A percentile compares a stretch with the other conserved stretches of the same genome.
Evolutionary conservation across 1,284 basidiomycete species (phyloP).

Genomic region (Athelia sp.): DNA sequence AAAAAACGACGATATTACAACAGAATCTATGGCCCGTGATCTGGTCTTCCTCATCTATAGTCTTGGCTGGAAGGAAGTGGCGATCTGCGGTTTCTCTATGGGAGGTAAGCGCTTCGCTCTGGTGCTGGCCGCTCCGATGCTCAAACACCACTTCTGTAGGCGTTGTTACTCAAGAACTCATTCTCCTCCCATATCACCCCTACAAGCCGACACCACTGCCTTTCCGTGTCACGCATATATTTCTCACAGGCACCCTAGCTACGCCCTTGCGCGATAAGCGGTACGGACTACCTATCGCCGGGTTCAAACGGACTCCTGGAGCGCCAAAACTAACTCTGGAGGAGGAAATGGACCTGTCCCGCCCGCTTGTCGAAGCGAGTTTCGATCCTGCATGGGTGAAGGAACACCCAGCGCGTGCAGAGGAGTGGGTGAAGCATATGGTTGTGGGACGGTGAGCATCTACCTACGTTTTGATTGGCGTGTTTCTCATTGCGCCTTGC

Average conservation of each 20-base stretch:
- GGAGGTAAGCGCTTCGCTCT: conserved; percentile 24
- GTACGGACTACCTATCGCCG: conserved; percentile 20
- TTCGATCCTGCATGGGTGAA: conserved; percentile 34
- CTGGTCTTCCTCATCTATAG: conserved; percentile 29
- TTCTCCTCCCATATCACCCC: conserved; percentile 35
- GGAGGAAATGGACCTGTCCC: conserved; percentile 27
- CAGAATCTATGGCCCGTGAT: conserved; percentile 38
- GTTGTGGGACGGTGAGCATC: no score
- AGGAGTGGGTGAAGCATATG: conserved; percentile 5
- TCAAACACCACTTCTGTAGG: conserved; percentile 20
- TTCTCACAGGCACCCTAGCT: conserved; percentile 30
- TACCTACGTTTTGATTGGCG: no score
- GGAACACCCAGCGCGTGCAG: conserved; percentile 18
- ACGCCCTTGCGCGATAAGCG: conserved; percentile 16
- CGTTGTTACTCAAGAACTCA: conserved; percentile 33
- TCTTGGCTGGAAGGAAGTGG: conserved; percentile 33
- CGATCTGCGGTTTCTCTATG: conserved; percentile 41
- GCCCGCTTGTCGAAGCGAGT: conserved; percentile 21
- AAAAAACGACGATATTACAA: conserved; percentile 30
- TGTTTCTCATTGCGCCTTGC: no score
- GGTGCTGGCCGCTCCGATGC: neutral
- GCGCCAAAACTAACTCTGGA: conserved; percentile 18
- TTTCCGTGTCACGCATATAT: conserved; percentile 34
- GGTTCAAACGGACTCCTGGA: conserved; percentile 4
- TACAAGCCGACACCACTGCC: conserved; percentile 27